Conservation (phyloP, 345 rosid genomes). For the Sisymbrium altissimum region DNA sequence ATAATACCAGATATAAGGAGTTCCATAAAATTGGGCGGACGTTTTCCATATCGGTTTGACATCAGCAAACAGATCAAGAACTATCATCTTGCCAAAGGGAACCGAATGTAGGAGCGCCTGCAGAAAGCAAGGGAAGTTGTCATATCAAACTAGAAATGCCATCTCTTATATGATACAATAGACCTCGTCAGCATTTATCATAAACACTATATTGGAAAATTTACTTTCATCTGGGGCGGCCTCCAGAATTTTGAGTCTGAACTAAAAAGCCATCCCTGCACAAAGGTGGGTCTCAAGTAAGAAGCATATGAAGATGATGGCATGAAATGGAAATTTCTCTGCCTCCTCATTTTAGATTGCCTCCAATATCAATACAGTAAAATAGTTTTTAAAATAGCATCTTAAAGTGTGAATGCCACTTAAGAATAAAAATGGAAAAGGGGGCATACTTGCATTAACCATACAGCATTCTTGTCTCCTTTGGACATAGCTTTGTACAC, state of each 20-base stretch:
- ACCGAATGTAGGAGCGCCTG: slow-evolving; percentile 96
- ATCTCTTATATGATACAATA: neutral
- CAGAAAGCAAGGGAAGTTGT: slow-evolving; percentile 18
- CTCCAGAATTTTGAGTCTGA: slow-evolving; percentile 81
- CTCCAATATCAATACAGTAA: neutral
- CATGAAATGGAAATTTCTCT: neutral
- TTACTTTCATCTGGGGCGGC: slow-evolving; percentile 90
- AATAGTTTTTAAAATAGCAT: neutral
- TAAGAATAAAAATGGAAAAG: neutral
- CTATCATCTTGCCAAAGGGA: slow-evolving; percentile 89
- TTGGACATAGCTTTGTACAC: slow-evolving; percentile 89
- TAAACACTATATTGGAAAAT: neutral
- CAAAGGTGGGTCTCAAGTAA: slow-evolving; percentile 18
- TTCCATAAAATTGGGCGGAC: slow-evolving; percentile 85
- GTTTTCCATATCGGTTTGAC: slow-evolving; percentile 81
- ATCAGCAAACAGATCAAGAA: slow-evolving; percentile 92
- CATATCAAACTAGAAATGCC: neutral
- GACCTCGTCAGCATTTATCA: neutral
- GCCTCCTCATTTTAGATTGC: neutral
- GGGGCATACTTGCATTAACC: slow-evolving; percentile 91
- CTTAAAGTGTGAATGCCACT: neutral
- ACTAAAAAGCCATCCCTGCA: slow-evolving; percentile 96
- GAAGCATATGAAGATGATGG: neutral
- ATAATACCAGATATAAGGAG: slow-evolving; percentile 81
- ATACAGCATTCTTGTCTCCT: slow-evolving; percentile 85